Conservation (phyloP, 805 yeast genomes). For the Nakazawaea siamensis region DNA sequence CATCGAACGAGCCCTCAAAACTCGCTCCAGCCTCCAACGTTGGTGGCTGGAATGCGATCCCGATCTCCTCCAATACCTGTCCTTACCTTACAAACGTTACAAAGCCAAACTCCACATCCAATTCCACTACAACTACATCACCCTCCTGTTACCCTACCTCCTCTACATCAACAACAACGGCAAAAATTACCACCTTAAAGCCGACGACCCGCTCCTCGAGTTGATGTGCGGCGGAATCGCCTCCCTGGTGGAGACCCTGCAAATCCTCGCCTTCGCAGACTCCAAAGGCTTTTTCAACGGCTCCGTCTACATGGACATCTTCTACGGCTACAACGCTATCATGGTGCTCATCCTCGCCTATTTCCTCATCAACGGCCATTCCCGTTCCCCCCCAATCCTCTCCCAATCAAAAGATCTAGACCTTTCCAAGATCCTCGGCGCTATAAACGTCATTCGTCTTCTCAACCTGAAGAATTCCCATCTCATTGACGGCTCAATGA, state of each 20-base stretch:
- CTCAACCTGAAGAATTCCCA: conserved; percentile 22
- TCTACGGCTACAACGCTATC: conserved; percentile 33
- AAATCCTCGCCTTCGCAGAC: conserved; percentile 25
- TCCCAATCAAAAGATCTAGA: conserved; percentile 16
- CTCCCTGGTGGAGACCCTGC: conserved; percentile 30
- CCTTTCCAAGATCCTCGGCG: conserved; percentile 18
- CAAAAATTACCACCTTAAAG: conserved; percentile 25
- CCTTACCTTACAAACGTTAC: conserved; percentile 25
- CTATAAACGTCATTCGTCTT: conserved; percentile 25
- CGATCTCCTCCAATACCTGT: conserved; percentile 23
- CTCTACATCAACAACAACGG: conserved; percentile 27
- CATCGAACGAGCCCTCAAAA: conserved; percentile 29
- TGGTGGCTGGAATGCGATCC: conserved; percentile 27
- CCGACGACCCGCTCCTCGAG: conserved; percentile 32
- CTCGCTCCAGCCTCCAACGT: conserved; percentile 25
- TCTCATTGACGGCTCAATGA: conserved; percentile 32
- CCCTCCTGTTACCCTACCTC: conserved; percentile 34
- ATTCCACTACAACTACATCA: conserved; percentile 32
- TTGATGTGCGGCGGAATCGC: conserved; percentile 31
- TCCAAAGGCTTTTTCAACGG: conserved; percentile 33
- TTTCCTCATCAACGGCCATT: conserved; percentile 22
- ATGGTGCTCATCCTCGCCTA: conserved; percentile 33
- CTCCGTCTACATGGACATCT: conserved; percentile 35
- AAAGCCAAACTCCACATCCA: conserved; percentile 33
- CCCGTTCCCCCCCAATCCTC: conserved; percentile 3